These are phyloP conservation scores for Melocanna baccifera DNA, from an alignment of 176 grass and related monocot genomes.

Conservation along the genomic window DNA sequence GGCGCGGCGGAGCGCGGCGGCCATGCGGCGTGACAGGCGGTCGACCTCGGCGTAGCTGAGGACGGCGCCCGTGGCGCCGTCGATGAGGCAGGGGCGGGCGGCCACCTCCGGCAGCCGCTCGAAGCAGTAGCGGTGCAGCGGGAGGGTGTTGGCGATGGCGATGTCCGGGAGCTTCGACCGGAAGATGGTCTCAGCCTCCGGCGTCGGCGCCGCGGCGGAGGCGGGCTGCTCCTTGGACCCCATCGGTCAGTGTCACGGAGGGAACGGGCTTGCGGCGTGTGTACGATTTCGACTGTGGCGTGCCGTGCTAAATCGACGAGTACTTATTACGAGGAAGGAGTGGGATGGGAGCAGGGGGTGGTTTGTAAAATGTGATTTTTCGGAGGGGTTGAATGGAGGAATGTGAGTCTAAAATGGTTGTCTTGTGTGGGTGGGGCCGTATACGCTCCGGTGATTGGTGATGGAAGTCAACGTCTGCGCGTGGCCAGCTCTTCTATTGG, in stretches of 20 bases:
- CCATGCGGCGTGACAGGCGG: slow-evolving; percentile 22
- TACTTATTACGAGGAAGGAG: background rate
- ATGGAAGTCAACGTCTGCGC: no score
- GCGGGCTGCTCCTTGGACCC: background rate
- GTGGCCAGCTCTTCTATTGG: no score
- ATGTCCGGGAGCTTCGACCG: slow-evolving; percentile 43
- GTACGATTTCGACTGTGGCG: background rate
- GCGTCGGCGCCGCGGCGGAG: background rate
- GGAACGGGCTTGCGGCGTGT: background rate
- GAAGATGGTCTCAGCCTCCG: slow-evolving; percentile 46
- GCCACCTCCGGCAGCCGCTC: slow-evolving; percentile 45
- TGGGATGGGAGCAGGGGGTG: background rate
- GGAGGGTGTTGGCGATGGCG: slow-evolving; percentile 52
- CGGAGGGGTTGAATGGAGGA: background rate
- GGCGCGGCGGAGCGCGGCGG: slow-evolving; percentile 12
- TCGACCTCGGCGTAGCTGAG: slow-evolving; percentile 42
- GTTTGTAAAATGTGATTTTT: background rate
- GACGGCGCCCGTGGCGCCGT: slow-evolving; percentile 36
- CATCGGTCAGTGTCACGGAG: slow-evolving; percentile 12
- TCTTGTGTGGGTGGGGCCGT: no score
- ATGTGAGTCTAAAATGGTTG: no score
- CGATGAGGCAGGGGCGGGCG: slow-evolving; percentile 28
- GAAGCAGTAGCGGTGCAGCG: slow-evolving; percentile 46
- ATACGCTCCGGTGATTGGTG: no score
- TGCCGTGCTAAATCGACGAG: background rate